These are phyloP conservation scores for Diospyros kaki DNA, from an alignment of 148 eudicot genomes.

Conservation along the genomic window DNA sequence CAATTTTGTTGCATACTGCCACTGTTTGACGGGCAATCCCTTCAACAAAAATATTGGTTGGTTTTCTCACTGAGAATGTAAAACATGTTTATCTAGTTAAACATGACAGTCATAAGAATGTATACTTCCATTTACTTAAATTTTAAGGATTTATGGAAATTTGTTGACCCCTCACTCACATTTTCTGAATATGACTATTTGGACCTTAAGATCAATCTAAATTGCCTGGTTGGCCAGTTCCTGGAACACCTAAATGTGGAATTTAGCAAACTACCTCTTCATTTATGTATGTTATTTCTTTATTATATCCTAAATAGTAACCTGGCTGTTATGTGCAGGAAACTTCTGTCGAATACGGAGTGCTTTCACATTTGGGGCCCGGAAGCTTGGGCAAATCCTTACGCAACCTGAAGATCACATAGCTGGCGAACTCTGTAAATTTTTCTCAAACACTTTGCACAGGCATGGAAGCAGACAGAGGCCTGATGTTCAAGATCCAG, in stretches of 20 bases:
- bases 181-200: neutral
- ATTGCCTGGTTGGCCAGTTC: neutral
- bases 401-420: conserved; percentile 50
- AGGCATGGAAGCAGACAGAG: conserved; percentile 75
- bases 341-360: conserved; percentile 82
- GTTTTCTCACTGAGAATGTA: neutral
- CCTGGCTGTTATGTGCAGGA: conserved; percentile 34
- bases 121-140: too few species aligned
- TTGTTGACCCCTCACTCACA: too few species aligned
- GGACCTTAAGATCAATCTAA: neutral
- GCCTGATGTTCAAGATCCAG: conserved; percentile 64
- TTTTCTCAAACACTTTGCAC: conserved; percentile 72
- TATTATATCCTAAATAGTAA: neutral
- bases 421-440: conserved; percentile 53
- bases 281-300: neutral
- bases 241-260: neutral
- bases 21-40: neutral
- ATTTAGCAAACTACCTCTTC: neutral
- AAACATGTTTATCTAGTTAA: neutral
- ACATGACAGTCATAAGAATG: too few species aligned
- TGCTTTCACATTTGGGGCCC: conserved; percentile 84
- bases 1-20: neutral
- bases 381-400: conserved; percentile 73
- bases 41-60: neutral
- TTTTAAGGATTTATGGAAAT: neutral